Evolutionary conservation across 192 early-diverging fungal genomes (phyloP), one percentile per base, ranked within the genome.

Genomic region (Rhizophagus clarus): DNA sequence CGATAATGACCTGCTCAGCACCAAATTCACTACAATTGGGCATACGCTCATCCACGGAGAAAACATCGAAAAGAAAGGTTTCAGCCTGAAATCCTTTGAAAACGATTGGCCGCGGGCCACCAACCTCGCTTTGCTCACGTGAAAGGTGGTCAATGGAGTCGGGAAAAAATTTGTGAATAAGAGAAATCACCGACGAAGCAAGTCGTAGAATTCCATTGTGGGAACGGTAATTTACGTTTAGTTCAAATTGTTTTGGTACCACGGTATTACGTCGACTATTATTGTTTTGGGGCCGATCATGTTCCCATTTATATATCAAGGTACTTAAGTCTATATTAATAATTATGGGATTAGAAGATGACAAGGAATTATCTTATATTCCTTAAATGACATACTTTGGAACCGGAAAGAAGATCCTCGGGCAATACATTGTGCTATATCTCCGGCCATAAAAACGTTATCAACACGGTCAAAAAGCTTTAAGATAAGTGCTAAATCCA

Each of bases 361-460:
- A 17, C 1, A 61, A 4, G 6, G 11, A 3, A 61, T 4, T 10
- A 20, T 74, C 11, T 11, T 45, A 12, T 29, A 34, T 20, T 24
- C 31, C 2, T 75, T 75, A 75, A 11, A 74, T 75, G 42, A 40
- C 63, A 29, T 77, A 77, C 76, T 24, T 14, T 77, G 37, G 8
- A 77, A 77, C 68, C 76, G 76, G 45, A 77, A 77, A 67, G 76
- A 77, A 15, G 76, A 77, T 11, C 76, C 76, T 22, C 14, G 22
- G 2, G 60, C 74, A 76, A 76, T 76, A 34, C 74, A 76, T 17
- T 76, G 74, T 26, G 74, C 74, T 62, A 76, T 76, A 62, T 76
- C 74, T 40, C 74, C 74, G 4, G 74, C 74, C 31, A 76, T 17
- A 61, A 76, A 76, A 14, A 76, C 37, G 20, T 20, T 32, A 45